Conservation (phyloP, 2,329 filamentous ascomycete species). For the Exutisphaerella laricina region DNA sequence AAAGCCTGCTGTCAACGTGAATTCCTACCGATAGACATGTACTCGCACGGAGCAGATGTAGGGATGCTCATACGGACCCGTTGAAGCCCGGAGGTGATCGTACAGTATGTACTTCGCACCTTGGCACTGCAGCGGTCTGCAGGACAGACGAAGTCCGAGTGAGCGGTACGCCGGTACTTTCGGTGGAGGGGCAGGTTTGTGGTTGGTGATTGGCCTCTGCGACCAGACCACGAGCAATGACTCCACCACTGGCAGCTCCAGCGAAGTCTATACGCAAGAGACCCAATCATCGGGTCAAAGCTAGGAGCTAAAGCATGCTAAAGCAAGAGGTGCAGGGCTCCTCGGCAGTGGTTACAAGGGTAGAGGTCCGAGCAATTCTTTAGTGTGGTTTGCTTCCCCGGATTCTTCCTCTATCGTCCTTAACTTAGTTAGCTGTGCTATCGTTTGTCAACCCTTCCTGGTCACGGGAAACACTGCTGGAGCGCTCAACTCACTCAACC, state of each 20-base stretch:
- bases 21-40: too few species aligned
- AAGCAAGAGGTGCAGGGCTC: slow-evolving; percentile 9
- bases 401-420: slow-evolving; percentile 13
- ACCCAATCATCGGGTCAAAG: slow-evolving; percentile 15
- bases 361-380: slow-evolving; percentile 1
- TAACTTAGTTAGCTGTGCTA: background rate
- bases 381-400: slow-evolving; percentile 14
- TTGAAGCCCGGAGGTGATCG: too few species aligned
- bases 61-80: too few species aligned
- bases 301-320: slow-evolving; percentile 15
- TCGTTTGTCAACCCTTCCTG: slow-evolving; percentile 1
- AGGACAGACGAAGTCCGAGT: background rate
- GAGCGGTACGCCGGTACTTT: slow-evolving; percentile 9
- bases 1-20: too few species aligned
- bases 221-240: slow-evolving; percentile 6
- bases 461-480: background rate
- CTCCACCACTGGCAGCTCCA: slow-evolving; percentile 14
- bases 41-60: too few species aligned
- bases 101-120: too few species aligned
- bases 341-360: slow-evolving; percentile 26
- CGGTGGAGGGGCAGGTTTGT: slow-evolving; percentile 17
- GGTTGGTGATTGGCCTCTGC: slow-evolving; percentile 12
- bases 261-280: slow-evolving; percentile 9
- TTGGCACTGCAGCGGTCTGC: too few species aligned
- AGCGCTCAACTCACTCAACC: slow-evolving; percentile 7